Conservation (phyloP, 106 monocot species). For the Phalaenopsis aphrodite region DNA sequence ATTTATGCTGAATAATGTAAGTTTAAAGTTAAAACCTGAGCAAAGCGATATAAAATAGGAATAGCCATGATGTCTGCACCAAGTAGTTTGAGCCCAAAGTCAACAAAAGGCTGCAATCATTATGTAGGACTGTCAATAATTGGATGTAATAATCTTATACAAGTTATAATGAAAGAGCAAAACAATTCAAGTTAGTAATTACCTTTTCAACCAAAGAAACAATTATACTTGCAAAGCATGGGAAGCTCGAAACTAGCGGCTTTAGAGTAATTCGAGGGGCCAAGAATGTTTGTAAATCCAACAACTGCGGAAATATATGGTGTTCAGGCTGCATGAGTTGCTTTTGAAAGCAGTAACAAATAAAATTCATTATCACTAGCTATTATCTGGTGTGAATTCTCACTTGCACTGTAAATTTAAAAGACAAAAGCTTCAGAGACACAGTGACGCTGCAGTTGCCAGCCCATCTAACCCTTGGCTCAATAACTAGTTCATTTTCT, state of each 20-base stretch:
- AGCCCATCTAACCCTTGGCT: slow-evolving; percentile 69
- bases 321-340: not conserved
- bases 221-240: slow-evolving; percentile 54
- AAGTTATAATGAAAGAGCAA: not conserved
- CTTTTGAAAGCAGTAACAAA: not conserved
- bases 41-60: slow-evolving; percentile 55
- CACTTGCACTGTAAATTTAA: slow-evolving; percentile 59
- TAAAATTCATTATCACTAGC: not conserved
- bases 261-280: slow-evolving; percentile 59
- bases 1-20: not conserved
- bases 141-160: not conserved
- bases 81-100: slow-evolving; percentile 74
- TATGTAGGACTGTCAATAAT: not conserved
- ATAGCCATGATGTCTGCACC: slow-evolving; percentile 91
- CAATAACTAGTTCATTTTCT: slow-evolving; percentile 65
- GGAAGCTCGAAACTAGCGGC: slow-evolving; percentile 69
- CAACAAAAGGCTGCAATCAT: slow-evolving; percentile 62
- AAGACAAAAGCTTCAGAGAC: slow-evolving; percentile 31
- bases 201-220: slow-evolving; percentile 75
- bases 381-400: not conserved
- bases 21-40: slow-evolving; percentile 39
- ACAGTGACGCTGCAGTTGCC: slow-evolving; percentile 55
- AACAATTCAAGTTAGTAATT: not conserved
- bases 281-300: slow-evolving; percentile 48
- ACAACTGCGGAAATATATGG: slow-evolving; percentile 22